Percentiles rank a stretch among this genome's conserved stretches.
Conservation (phyloP, 176 grass and related monocot genomes). For the Eragrostis nindensis region DNA sequence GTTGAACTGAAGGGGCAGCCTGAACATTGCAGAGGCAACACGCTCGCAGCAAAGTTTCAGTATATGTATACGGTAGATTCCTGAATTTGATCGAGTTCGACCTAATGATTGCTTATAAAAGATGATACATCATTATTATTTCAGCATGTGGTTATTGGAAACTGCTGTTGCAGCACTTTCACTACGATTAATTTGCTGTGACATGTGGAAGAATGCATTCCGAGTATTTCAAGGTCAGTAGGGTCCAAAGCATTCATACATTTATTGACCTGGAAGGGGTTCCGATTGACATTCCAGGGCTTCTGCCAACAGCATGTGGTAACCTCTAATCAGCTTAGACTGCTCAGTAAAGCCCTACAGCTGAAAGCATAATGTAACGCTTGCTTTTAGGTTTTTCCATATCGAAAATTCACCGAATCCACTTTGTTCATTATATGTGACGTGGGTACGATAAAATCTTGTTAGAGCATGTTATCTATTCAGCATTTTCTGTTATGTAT, state of each 20-base stretch:
- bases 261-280: constrained; percentile 47
- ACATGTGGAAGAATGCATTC: constrained; percentile 20
- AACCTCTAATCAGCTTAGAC: constrained; percentile 16
- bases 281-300: constrained; percentile 54
- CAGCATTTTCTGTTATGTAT: constrained; percentile 8
- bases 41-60: constrained; percentile 24
- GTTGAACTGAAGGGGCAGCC: constrained; percentile 24
- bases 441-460: background rate
- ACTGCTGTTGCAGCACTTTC: constrained; percentile 11
- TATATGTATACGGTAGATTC: background rate
- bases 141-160: constrained; percentile 37
- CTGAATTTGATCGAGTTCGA: constrained; percentile 33
- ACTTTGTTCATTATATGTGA: constrained; percentile 6
- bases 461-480: background rate
- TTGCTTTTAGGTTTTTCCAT: background rate
- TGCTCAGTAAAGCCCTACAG: background rate
- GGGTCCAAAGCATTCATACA: constrained; percentile 30
- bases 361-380: constrained; percentile 21
- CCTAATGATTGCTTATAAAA: constrained; percentile 27
- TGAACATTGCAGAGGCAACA: constrained; percentile 46
- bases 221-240: constrained; percentile 21
- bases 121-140: constrained; percentile 17
- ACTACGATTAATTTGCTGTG: constrained; percentile 7
- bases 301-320: constrained; percentile 26
- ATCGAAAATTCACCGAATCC: too few relatives aligned